Evolutionary conservation across 352 stramenopile genomes (phyloP), one percentile per base, ranked within the genome.

Genomic region (Phytophthora megakarya): DNA sequence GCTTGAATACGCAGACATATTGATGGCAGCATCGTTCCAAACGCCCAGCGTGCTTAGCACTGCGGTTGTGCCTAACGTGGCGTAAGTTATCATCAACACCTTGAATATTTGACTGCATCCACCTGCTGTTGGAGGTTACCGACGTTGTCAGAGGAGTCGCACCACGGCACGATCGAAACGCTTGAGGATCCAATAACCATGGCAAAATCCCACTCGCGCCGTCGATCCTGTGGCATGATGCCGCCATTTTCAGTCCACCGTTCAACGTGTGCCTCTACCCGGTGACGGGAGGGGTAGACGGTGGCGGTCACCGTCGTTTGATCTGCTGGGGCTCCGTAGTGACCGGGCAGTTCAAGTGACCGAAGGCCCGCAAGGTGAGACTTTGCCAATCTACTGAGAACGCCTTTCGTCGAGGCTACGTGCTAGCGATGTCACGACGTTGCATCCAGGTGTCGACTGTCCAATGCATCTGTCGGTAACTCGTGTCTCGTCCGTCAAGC

Each of bases 231-330:
- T 39, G 33, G 2, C 47, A 25, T 55, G 47, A 55, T 54, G n/a
- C 15, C 46, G 23, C n/a, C n/a, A n/a, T n/a, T n/a, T 42, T n/a
- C 42, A 44, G 51, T 67, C 60, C 43, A 15, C 60, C 60, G 51
- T 67, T 62, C 59, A 62, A 56, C 40, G 42, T 61, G 54, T 70
- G 55, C 63, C 60, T 68, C 28, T 50, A 68, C 33, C 53, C 55
- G 30, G 50, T n/a, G n/a, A n/a, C n/a, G n/a, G n/a, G n/a, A n/a
- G n/a, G n/a, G n/a, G n/a, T n/a, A n/a, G n/a, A n/a, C n/a, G n/a
- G n/a, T n/a, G n/a, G 53, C 60, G 43, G 61, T 42, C 55, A 70
- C 40, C 47, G 42, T 38, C 55, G 62, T 62, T 71, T 71, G 63
- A 71, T 71, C 47, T 62, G 63, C 56, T 35, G 4, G 21, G 21